Evolutionary conservation across 129 eudicot species (phyloP).

Genomic region (Artemisia argyi): DNA sequence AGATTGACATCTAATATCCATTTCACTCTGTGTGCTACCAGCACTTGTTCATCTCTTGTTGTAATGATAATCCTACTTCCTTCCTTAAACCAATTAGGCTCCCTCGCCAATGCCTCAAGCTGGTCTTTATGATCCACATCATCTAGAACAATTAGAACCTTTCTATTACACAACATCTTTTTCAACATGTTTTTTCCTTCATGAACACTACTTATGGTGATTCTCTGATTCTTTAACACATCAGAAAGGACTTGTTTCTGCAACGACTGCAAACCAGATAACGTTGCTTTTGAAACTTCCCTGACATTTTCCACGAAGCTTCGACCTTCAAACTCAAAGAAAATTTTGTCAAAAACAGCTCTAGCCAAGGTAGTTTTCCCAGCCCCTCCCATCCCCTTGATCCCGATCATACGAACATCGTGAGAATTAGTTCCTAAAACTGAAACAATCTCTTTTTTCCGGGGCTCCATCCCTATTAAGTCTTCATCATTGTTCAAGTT

Average conservation of each 20-base stretch:
- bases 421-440: neutral
- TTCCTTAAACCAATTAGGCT: neutral
- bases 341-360: neutral
- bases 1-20: neutral
- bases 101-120: neutral
- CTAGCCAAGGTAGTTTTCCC: constrained; percentile 16
- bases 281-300: constrained; percentile 1
- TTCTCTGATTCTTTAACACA: neutral
- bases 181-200: constrained; percentile 7
- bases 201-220: neutral
- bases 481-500: neutral
- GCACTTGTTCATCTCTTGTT: constrained; percentile 11
- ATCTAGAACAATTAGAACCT: constrained; percentile 24
- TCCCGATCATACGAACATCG: constrained; percentile 14
- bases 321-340: neutral
- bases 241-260: constrained; percentile 18
- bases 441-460: neutral
- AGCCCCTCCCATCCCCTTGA: constrained; percentile 15
- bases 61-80: constrained; percentile 26
- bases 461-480: neutral
- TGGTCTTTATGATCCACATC: constrained; percentile 14
- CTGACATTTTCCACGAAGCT: constrained; percentile 11
- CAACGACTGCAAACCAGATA: neutral
- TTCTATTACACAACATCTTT: neutral
- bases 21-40: neutral